phyloP scores from a whole-genome alignment of 305 asterid genomes.

The Andrographis paniculata region DNA sequence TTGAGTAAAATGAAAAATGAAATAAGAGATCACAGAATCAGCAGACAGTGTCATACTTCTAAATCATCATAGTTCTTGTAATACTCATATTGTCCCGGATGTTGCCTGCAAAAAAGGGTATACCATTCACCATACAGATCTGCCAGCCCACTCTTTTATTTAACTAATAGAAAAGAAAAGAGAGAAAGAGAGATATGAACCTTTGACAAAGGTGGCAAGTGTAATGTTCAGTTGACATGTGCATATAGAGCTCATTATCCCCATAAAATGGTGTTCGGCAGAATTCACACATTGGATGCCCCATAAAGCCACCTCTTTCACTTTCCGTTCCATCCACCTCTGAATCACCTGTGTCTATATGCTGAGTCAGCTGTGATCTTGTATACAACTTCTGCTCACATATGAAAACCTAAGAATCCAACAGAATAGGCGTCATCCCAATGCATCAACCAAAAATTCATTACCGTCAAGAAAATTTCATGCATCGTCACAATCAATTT shows the following conservation, averaged over 20 bases:
- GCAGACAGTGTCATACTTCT: constrained; percentile 45
- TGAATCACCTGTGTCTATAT: constrained; percentile 76
- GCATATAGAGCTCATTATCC: constrained; percentile 82
- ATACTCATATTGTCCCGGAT: constrained; percentile 91
- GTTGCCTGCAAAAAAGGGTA: constrained; percentile 52
- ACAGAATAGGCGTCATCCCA: constrained; percentile 17
- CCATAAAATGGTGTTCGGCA: constrained; percentile 87
- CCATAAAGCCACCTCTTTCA: constrained; percentile 95
- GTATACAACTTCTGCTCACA: constrained; percentile 94
- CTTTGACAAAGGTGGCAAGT: constrained; percentile 95
- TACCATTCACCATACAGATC: constrained; percentile 5
- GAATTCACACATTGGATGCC: constrained; percentile 91
- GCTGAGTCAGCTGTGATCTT: constrained; percentile 78
- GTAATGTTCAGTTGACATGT: constrained; percentile 94
- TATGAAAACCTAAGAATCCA: constrained; percentile 61
- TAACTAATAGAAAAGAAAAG: too few species aligned
- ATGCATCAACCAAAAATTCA: constrained; percentile 9
- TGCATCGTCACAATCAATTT: not conserved
- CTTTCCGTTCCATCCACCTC: constrained; percentile 99
- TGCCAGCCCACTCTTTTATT: constrained; percentile 5
- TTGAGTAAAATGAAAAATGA: constrained; percentile 14
- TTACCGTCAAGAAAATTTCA: not conserved
- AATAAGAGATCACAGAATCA: constrained; percentile 11
- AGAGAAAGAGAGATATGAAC: constrained; percentile 26
- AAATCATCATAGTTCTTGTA: constrained; percentile 82